Conservation (phyloP, 768 basidiomycete species). For the Podaxis mareebaensis region DNA sequence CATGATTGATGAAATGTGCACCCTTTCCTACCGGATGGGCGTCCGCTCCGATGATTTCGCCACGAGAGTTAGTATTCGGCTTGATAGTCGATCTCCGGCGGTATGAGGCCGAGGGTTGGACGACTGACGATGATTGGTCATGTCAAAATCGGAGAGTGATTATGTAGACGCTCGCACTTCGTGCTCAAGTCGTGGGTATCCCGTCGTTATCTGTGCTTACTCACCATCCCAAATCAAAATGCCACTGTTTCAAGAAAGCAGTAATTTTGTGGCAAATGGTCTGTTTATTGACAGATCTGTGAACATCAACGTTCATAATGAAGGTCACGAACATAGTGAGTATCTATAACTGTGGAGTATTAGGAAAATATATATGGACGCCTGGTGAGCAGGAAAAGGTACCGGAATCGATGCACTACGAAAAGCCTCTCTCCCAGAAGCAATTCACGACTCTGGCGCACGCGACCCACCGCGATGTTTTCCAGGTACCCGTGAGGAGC, state of each 20-base stretch:
- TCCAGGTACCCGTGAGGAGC: neutral
- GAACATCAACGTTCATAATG: neutral
- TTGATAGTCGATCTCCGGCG: no score
- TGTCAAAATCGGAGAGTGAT: no score
- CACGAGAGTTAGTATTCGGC: no score
- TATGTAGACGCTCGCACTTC: no score
- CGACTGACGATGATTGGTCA: no score
- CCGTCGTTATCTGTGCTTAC: no score
- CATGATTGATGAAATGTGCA: no score
- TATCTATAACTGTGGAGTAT: neutral
- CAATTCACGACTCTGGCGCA: neutral
- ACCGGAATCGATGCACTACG: neutral
- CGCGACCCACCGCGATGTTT: neutral
- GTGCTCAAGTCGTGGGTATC: no score
- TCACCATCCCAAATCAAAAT: neutral
- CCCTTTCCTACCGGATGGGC: no score
- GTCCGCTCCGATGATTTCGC: no score
- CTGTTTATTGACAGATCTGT: neutral
- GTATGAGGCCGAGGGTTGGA: no score
- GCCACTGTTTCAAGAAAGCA: neutral
- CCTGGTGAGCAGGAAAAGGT: neutral
- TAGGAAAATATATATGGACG: neutral
- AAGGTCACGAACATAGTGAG: neutral
- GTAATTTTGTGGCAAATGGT: neutral
- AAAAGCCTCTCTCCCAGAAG: neutral